Evolutionary conservation across 179 eudicot genomes (phyloP).

Genomic region (Vitellaria paradoxa): DNA sequence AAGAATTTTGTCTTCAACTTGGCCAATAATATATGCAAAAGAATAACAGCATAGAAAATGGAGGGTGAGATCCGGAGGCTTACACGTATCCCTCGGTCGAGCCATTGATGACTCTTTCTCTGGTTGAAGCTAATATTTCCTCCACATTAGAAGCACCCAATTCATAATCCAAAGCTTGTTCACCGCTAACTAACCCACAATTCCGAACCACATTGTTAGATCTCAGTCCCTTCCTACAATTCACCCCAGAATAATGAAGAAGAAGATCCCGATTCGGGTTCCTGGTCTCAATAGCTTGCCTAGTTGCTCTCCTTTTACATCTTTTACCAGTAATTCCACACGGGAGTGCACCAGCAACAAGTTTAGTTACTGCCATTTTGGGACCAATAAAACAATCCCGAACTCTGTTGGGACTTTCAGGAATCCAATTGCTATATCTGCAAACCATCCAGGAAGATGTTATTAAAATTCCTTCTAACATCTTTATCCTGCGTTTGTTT

Average conservation of each 20-base stretch:
- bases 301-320: slow-evolving; percentile 6
- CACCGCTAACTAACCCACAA: slow-evolving; percentile 23
- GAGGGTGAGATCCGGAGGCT: background rate
- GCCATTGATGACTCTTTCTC: slow-evolving; percentile 17
- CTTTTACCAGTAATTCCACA: slow-evolving; percentile 17
- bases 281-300: slow-evolving; percentile 7
- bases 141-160: slow-evolving; percentile 18
- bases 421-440: background rate
- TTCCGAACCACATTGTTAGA: slow-evolving; percentile 22
- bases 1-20: background rate
- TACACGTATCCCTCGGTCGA: slow-evolving; percentile 20
- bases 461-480: background rate
- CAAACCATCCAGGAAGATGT: background rate
- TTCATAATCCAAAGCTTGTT: slow-evolving; percentile 17
- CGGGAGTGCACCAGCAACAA: slow-evolving; percentile 10
- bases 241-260: slow-evolving; percentile 2
- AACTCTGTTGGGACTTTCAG: background rate
- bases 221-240: slow-evolving; percentile 9
- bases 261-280: background rate
- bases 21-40: background rate
- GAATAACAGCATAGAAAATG: no score
- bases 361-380: slow-evolving; percentile 18
- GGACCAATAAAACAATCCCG: background rate
- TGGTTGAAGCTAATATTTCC: slow-evolving; percentile 16
- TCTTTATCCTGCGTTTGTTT: background rate